These are phyloP conservation scores for Marasmius oreades DNA, from an alignment of 1,284 basidiomycete species.

Conservation along the genomic window DNA sequence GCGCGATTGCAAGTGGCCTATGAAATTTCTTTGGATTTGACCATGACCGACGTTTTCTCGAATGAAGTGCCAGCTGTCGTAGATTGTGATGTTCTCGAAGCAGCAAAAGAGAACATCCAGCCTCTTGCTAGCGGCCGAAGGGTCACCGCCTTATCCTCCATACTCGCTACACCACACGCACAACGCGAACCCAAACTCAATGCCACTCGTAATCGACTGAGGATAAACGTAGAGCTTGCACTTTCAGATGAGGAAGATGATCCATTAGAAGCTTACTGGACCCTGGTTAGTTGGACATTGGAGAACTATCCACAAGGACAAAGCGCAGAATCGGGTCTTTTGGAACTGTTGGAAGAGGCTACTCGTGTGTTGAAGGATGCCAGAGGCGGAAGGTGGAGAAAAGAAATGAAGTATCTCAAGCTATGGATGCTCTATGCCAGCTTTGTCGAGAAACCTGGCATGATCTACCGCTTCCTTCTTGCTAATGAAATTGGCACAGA, in stretches of 20 bases:
- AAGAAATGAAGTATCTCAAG: constrained; percentile 77
- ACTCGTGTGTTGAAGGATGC: constrained; percentile 74
- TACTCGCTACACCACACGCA: constrained; percentile 70
- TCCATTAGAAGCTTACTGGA: constrained; percentile 56
- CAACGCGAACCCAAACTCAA: constrained; percentile 66
- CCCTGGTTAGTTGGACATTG: constrained; percentile 68
- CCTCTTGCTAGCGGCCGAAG: constrained; percentile 70
- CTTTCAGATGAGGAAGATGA: constrained; percentile 52
- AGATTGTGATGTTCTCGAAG: constrained; percentile 77
- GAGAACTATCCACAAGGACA: constrained; percentile 67
- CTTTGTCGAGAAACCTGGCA: constrained; percentile 60
- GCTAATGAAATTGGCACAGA: constrained; percentile 79
- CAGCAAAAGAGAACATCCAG: constrained; percentile 80
- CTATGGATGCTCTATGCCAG: constrained; percentile 85
- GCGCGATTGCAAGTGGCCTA: not conserved
- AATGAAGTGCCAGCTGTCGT: constrained; percentile 43
- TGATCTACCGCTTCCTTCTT: constrained; percentile 76
- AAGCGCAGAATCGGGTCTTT: constrained; percentile 69
- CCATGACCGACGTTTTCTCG: constrained; percentile 28
- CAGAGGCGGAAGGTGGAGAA: constrained; percentile 57
- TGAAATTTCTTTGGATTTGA: constrained; percentile 15
- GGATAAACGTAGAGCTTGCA: constrained; percentile 50
- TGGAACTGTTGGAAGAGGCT: constrained; percentile 80
- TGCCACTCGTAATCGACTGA: constrained; percentile 55
- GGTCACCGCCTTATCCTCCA: constrained; percentile 67